Percentiles rank a stretch among this genome's conserved stretches.
Evolutionary conservation across 2,329 filamentous ascomycete genomes (phyloP).

Genomic region (Pseudogymnoascus sp.): DNA sequence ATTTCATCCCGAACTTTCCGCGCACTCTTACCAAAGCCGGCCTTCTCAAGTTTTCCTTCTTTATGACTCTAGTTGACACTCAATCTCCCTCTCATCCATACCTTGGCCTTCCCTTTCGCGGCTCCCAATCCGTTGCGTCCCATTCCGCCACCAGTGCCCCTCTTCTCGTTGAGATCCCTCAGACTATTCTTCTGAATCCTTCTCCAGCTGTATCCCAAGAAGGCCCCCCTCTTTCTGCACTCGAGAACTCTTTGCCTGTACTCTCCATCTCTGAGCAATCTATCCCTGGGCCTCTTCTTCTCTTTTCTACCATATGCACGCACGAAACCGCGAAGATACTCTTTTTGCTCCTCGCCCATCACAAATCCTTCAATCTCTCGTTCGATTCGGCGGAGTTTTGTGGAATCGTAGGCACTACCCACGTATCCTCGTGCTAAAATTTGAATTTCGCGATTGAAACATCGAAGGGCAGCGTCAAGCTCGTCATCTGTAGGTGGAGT

Average conservation of each 20-base stretch:
- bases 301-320: conserved; percentile 42
- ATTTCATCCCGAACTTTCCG: background rate
- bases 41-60: background rate
- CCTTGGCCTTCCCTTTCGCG: conserved; percentile 1
- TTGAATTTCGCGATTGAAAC: conserved; percentile 28
- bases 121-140: background rate
- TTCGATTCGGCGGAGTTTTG: conserved; percentile 24
- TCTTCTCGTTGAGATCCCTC: background rate
- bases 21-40: background rate
- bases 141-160: background rate
- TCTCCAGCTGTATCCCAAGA: conserved; percentile 83
- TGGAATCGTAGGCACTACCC: conserved; percentile 24
- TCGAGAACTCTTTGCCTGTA: conserved; percentile 63
- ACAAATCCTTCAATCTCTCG: conserved; percentile 26
- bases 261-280: conserved; percentile 64
- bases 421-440: conserved; percentile 25
- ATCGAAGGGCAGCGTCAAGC: conserved; percentile 23
- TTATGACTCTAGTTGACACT: background rate
- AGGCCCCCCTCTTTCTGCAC: conserved; percentile 72
- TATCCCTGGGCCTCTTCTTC: conserved; percentile 74
- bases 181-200: conserved; percentile 30
- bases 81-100: conserved; percentile 8
- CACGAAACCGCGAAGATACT: conserved; percentile 27
- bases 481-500: conserved; percentile 13
- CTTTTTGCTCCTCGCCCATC: conserved; percentile 26